Base-by-base conservation (phyloP, 2,329 filamentous ascomycete species). In the Beauveria sp. region DNA sequence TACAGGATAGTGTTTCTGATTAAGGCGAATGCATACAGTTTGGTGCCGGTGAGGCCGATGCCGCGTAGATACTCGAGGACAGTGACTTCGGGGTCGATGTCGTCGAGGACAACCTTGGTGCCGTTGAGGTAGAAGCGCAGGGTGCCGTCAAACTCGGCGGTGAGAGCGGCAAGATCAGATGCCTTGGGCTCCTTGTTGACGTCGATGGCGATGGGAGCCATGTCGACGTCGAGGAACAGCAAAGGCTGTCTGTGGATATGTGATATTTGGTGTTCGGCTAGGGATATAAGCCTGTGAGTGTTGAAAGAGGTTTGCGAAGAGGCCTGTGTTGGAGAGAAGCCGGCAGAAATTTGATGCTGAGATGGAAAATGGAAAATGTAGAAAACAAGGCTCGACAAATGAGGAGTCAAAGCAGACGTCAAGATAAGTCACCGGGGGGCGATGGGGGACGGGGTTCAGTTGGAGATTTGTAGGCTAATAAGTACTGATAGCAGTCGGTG, bases 91-190 rank as follows among this genome's bases (percentile, higher is more conserved):
- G 94, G 94, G 70, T 97, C 92, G 57, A 94, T 85, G 14, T 90
- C 84, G 66, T 97, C 92, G 18, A 99, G 78, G 1, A 88, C 84
- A 18, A 97, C 89, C 66, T 87, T 90, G 2, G 93, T 96, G 64
- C 94, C 94, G 72, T 99, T 99, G 56, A 99, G 84, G 72, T 92
- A 97, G 79, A 97, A 97, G 20, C 88, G 84, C 62, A 97, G 80
- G 1, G 90, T 93, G 73, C 97, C 91, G 69, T 96, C 89, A 74
- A 91, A 97, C 52, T 81, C 75, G 58, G 87, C 85, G 1, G 90
- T 94, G 55, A 97, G 75, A 48, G 69, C 65, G 16, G 71, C 72
- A 61, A 76, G 63, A 10, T 71, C 68, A 51, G 72, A 71, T 43
- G 70, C 66, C 52, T 69, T 69, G 41, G 65, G 59, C 20, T 77